Conservation (phyloP, 257 asterid species). For the Plantago elongata region DNA sequence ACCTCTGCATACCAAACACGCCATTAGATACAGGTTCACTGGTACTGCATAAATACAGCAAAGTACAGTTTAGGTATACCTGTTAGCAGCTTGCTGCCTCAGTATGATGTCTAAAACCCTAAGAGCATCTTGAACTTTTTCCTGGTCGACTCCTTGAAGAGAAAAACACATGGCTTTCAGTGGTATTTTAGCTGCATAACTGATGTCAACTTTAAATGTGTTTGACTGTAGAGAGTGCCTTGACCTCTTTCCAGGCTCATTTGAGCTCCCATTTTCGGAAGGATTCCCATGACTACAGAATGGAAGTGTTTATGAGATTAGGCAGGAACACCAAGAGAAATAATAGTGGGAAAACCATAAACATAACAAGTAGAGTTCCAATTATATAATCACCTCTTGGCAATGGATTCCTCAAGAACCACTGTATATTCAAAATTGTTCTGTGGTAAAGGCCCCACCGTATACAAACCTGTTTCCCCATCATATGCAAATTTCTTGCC, state of each 20-base stretch:
- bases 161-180: conserved; percentile 50
- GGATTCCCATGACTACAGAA: conserved; percentile 34
- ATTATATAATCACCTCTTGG: conserved; percentile 40
- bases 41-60: conserved; percentile 5
- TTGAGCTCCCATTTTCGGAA: conserved; percentile 33
- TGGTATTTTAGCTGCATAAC: conserved; percentile 67
- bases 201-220: conserved; percentile 59
- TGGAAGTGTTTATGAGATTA: conserved; percentile 12
- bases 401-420: conserved; percentile 66
- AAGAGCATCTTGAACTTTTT: conserved; percentile 56
- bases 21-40: conserved; percentile 27
- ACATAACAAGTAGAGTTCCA: conserved; percentile 1
- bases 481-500: conserved; percentile 74
- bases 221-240: conserved; percentile 47
- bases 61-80: conserved; percentile 35
- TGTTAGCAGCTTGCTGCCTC: conserved; percentile 85
- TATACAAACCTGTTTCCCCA: conserved; percentile 68
- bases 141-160: conserved; percentile 63
- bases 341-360: conserved; percentile 8
- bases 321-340: neutral
- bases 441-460: conserved; percentile 72
- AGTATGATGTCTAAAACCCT: conserved; percentile 74
- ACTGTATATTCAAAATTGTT: conserved; percentile 52
- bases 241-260: conserved; percentile 52
- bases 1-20: conserved; percentile 52